Conservation (phyloP, 306 rosid genomes). For the Echinosophora koreensis region DNA sequence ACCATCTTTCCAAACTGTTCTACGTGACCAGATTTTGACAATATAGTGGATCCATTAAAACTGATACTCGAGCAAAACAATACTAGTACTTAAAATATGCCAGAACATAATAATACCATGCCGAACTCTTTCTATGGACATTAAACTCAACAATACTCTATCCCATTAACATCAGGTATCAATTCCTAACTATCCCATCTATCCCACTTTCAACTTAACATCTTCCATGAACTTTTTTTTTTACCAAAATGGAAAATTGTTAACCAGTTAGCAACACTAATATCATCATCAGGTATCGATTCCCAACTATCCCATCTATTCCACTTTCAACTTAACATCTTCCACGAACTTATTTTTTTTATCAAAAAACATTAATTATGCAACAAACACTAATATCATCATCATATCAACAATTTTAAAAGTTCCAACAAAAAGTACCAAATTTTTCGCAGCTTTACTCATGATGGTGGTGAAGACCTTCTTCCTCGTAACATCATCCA, state of each 20-base stretch:
- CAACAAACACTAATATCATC: background rate
- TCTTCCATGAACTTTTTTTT: conserved; percentile 4
- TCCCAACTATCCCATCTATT: conserved; percentile 18
- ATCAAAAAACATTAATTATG: conserved; percentile 1
- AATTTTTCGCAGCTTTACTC: conserved; percentile 69
- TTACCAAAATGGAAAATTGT: background rate
- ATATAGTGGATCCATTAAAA: conserved; percentile 18
- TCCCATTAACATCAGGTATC: conserved; percentile 19
- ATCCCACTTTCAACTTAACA: conserved; percentile 22
- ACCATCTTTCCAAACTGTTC: background rate
- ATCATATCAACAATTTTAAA: background rate
- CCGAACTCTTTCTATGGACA: conserved; percentile 12
- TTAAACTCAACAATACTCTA: background rate
- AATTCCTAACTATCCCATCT: conserved; percentile 9
- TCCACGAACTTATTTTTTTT: background rate
- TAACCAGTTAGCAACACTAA: background rate
- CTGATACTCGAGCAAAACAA: background rate
- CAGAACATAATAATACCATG: conserved; percentile 26
- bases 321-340: conserved; percentile 18
- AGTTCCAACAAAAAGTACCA: conserved; percentile 66
- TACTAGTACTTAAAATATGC: conserved; percentile 23
- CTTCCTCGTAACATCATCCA: conserved; percentile 62
- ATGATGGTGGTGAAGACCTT: conserved; percentile 60
- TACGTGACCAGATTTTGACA: background rate
- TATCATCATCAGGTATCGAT: background rate